Percentiles rank a stretch among this genome's conserved stretches.
These are phyloP conservation scores for Diacronema lutheri DNA, from an alignment of 78 protist genomes.

Conservation along the genomic window DNA sequence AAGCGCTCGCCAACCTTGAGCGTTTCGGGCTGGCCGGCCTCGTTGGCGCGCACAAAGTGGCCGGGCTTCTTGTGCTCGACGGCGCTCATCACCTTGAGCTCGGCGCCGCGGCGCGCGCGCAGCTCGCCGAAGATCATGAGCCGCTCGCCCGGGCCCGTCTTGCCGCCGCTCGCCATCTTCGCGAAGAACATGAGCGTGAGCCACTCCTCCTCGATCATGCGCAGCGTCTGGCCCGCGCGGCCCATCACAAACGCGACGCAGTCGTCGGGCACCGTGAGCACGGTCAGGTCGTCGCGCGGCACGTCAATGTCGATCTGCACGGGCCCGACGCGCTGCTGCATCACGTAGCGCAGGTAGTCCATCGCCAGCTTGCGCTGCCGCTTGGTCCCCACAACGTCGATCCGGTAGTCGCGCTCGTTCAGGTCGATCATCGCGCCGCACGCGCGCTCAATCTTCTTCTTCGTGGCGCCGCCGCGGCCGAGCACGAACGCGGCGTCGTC, in stretches of 20 bases:
- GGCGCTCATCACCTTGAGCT: neutral
- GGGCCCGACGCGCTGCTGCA: neutral
- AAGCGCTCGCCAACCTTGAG: too few species aligned
- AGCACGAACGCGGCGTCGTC: neutral
- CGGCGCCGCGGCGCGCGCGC: conserved; percentile 6
- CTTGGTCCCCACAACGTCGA: neutral
- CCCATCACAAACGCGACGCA: neutral
- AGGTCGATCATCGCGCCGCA: neutral
- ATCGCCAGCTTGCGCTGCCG: neutral
- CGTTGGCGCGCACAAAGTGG: neutral
- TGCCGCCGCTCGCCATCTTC: neutral
- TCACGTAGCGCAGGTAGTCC: neutral
- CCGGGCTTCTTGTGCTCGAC: neutral
- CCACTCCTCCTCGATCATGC: neutral
- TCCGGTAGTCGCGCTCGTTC: neutral
- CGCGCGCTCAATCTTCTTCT: neutral
- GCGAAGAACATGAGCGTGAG: neutral
- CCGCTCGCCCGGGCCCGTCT: neutral
- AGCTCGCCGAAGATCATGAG: neutral
- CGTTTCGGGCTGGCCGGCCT: neutral
- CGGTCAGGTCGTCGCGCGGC: neutral
- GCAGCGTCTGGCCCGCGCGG: neutral
- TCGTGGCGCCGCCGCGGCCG: neutral
- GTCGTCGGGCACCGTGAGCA: neutral
- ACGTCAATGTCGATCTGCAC: neutral